Conservation (phyloP, 208 protist species). For the Strigomonas culicis region DNA sequence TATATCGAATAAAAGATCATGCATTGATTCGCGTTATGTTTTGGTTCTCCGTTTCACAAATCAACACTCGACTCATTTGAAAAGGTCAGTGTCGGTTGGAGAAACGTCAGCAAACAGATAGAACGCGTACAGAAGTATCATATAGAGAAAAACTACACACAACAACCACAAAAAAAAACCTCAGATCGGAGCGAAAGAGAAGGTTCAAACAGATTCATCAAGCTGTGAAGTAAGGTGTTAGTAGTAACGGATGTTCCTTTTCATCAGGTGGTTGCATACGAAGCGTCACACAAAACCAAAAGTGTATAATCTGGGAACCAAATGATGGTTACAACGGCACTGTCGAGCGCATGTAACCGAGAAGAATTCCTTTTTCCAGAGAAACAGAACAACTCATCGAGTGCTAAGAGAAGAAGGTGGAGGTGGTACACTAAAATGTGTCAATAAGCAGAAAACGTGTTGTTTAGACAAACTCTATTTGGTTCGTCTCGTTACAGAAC, state of each 20-base stretch:
- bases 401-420: no score
- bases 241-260: constrained; percentile 16
- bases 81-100: constrained; percentile 7
- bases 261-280: constrained; percentile 11
- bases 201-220: constrained; percentile 40
- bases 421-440: no score
- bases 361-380: constrained; percentile 8
- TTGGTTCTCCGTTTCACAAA: constrained; percentile 10
- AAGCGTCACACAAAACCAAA: neutral
- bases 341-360: constrained; percentile 9
- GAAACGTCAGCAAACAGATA: neutral
- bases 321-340: constrained; percentile 16
- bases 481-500: no score
- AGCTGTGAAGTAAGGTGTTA: constrained; percentile 1
- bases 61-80: constrained; percentile 5
- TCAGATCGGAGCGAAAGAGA: constrained; percentile 62
- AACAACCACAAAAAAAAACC: neutral
- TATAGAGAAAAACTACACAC: no score
- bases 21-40: no score
- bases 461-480: no score
- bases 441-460: no score
- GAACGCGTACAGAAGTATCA: no score
- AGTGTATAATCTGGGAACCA: constrained; percentile 11
- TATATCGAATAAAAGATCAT: neutral
- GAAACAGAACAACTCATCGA: neutral